Evolutionary conservation across 305 asterid species (phyloP).

Genomic region (Fraxinus angustifolia): DNA sequence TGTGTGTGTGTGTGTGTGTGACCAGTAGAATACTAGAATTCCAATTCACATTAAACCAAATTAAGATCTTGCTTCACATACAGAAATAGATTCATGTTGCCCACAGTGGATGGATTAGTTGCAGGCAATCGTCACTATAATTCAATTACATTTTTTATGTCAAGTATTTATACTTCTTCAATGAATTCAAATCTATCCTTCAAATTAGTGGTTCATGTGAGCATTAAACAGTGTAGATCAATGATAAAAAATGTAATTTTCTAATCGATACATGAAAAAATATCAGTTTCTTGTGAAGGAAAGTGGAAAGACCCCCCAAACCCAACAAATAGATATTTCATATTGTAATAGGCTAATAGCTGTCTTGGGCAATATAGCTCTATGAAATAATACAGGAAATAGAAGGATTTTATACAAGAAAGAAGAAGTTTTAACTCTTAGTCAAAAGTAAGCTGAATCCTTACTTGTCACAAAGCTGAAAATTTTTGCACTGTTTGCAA

Average conservation of each 20-base stretch:
- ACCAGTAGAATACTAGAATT: not conserved
- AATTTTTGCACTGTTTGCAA: constrained; percentile 79
- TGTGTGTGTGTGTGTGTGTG: too few relatives aligned
- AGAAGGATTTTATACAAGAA: not conserved
- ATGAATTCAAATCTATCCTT: not conserved
- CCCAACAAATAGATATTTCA: not conserved
- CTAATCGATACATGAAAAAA: not conserved
- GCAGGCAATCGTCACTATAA: not conserved
- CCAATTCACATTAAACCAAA: not conserved
- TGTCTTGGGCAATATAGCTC: constrained; percentile 10
- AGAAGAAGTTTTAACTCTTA: not conserved
- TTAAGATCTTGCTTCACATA: not conserved
- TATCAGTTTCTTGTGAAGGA: not conserved
- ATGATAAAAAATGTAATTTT: not conserved
- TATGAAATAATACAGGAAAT: not conserved
- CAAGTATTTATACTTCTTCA: not conserved
- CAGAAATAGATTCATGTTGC: not conserved
- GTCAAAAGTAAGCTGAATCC: constrained; percentile 23
- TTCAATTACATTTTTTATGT: not conserved
- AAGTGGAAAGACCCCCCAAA: not conserved
- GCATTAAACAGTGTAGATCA: not conserved
- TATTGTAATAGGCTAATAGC: not conserved
- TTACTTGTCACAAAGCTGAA: constrained; percentile 87
- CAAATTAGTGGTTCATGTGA: not conserved
- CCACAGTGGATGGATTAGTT: not conserved